Conservation (phyloP, 345 rosid genomes). For the Hibiscus tridactylites region DNA sequence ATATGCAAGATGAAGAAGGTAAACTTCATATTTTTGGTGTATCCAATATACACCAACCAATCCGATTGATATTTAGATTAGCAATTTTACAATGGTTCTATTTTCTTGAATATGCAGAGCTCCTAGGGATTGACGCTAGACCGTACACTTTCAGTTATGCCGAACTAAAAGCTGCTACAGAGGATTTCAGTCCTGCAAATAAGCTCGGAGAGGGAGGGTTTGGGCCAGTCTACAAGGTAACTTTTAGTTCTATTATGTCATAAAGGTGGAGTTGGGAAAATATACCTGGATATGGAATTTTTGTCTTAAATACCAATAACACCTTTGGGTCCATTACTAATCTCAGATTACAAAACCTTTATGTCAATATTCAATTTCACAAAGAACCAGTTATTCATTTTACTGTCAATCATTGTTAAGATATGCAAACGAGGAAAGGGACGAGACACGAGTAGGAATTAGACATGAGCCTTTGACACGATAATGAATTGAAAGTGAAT, state of each 20-base stretch:
- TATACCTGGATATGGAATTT: background rate
- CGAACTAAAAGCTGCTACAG: constrained; percentile 55
- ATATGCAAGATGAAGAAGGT: constrained; percentile 53
- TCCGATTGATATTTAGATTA: too few relatives aligned
- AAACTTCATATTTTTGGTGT: constrained; percentile 2
- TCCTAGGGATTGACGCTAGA: constrained; percentile 37
- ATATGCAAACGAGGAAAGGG: background rate
- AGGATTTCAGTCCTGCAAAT: constrained; percentile 49
- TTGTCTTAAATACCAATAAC: background rate
- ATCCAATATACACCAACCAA: too few relatives aligned
- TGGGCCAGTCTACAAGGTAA: constrained; percentile 69
- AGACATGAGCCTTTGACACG: background rate
- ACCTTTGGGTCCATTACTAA: background rate
- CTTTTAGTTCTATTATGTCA: background rate
- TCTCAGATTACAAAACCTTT: background rate
- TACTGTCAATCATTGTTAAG: background rate
- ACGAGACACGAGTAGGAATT: background rate
- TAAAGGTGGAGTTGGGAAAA: background rate
- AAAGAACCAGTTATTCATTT: background rate
- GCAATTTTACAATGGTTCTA: too few relatives aligned
- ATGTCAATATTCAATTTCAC: background rate
- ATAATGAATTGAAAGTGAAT: background rate
- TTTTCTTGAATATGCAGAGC: constrained; percentile 30
- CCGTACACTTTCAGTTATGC: constrained; percentile 56
- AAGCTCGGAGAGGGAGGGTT: constrained; percentile 89